Evolutionary conservation across 148 eudicot species (phyloP).

Genomic region (Cornus suecica): DNA sequence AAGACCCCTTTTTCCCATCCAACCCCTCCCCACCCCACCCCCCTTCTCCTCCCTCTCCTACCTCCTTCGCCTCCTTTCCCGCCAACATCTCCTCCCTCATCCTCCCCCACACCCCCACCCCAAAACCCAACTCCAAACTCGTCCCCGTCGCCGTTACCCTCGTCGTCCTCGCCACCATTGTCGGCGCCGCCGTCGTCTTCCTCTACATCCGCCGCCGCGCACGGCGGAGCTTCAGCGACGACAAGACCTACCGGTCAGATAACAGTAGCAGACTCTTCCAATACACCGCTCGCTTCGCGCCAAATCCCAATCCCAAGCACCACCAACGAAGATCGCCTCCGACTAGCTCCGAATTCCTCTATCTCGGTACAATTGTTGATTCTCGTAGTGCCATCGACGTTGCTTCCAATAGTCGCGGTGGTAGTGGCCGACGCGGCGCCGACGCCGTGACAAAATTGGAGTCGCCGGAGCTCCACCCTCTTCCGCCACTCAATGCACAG

Average conservation of each 20-base stretch:
- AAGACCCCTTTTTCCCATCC: slow-evolving; percentile 63
- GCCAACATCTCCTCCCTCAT: slow-evolving; percentile 85
- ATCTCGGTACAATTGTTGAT: slow-evolving; percentile 65
- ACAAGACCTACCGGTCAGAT: slow-evolving; percentile 33
- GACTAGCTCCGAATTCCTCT: slow-evolving; percentile 80
- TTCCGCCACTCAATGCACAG: slow-evolving; percentile 60
- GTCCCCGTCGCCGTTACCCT: slow-evolving; percentile 54
- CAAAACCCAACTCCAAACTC: slow-evolving; percentile 44
- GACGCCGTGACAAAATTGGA: slow-evolving; percentile 36
- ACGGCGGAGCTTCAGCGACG: slow-evolving; percentile 8
- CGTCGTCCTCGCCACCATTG: slow-evolving; percentile 43
- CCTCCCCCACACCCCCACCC: slow-evolving; percentile 53
- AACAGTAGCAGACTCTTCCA: background rate
- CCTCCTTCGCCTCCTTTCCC: slow-evolving; percentile 66
- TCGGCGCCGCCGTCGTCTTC: slow-evolving; percentile 49
- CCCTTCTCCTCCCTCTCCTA: slow-evolving; percentile 25
- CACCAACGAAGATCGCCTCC: slow-evolving; percentile 50
- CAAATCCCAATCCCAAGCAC: slow-evolving; percentile 27
- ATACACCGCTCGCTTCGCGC: background rate
- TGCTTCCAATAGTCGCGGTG: slow-evolving; percentile 7
- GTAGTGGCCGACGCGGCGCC: background rate
- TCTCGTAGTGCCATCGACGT: slow-evolving; percentile 23
- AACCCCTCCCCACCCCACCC: slow-evolving; percentile 58
- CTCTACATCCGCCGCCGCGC: slow-evolving; percentile 51
- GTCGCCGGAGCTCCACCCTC: slow-evolving; percentile 92